phyloP scores from a whole-genome alignment of 257 asterid species.

The Gentiana dahurica region DNA sequence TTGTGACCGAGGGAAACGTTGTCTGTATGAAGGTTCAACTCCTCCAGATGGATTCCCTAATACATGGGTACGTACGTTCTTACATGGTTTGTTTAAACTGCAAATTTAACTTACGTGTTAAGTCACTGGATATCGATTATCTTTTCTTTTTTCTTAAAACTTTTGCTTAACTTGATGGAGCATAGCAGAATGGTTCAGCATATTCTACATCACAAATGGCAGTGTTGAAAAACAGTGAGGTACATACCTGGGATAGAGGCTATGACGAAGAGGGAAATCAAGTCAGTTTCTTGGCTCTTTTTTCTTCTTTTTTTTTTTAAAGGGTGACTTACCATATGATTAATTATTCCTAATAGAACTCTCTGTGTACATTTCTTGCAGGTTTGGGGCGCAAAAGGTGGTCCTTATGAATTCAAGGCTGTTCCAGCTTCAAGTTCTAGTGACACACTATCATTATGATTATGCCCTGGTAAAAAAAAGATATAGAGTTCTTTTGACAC shows the following conservation, averaged over 20 bases:
- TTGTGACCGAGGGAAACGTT: constrained; percentile 86
- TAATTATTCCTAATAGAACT: neutral
- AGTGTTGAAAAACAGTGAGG: constrained; percentile 69
- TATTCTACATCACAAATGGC: constrained; percentile 41
- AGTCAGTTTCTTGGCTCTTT: constrained; percentile 27
- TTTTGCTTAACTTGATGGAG: constrained; percentile 1
- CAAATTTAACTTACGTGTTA: neutral
- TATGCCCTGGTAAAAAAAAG: constrained; percentile 45
- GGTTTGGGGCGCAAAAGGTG: constrained; percentile 96
- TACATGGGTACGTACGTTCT: constrained; percentile 30
- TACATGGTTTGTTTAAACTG: neutral
- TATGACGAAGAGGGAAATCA: constrained; percentile 78
- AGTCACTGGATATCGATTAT: neutral
- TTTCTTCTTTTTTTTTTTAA: neutral
- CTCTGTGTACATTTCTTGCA: constrained; percentile 17
- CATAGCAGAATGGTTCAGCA: constrained; percentile 33
- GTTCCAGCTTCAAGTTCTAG: constrained; percentile 68
- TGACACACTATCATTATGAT: constrained; percentile 43
- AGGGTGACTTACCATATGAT: neutral
- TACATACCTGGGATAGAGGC: constrained; percentile 91
- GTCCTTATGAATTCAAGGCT: constrained; percentile 84
- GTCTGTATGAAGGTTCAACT: constrained; percentile 89
- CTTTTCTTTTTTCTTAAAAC: constrained; percentile 3
- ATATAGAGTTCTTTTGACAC: constrained; percentile 22
- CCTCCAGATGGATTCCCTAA: constrained; percentile 79